Base-by-base conservation (phyloP, 441 rosid genomes). In the Adansonia grandidieri region DNA sequence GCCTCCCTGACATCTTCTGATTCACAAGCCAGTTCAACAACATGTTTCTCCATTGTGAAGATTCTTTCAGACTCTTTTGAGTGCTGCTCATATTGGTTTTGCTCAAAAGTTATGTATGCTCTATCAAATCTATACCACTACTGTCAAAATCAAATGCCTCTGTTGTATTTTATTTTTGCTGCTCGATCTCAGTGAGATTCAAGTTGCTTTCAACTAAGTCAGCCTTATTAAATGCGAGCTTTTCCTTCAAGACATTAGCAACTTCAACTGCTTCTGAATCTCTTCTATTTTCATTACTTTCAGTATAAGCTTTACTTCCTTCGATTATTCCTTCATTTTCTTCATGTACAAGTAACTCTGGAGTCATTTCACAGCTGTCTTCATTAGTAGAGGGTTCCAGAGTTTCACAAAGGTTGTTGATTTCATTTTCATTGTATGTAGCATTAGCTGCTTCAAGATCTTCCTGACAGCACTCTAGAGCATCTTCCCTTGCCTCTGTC, bases 11-110 rank as follows among this genome's bases (percentile, higher is more conserved):
- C 83, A 80, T 88, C 80, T 78, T 87, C 85, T 37, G 85, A 80
- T 81, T 84, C 88, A 80, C 80, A 76, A 82, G 69, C 80, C 76
- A 76, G 76, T 73, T 89, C 91, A 61, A 84, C 91, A 80, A 79
- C 51, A 75, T 63, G 80, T 69, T 84, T 83, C 80, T 80, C 89
- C 28, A 57, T 79, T 78, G 83, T 83, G 74, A 78, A 70, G 69
- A 78, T 62, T 48, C 37, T 71, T 44, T 75, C 79, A 73, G 83
- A 44, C 75, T 83, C 89, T 79, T 83, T 75, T 54, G 74, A 58
- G 42, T 61, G 71, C 42, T 78, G 87, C 24, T 86, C 84, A 75
- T 79, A 76, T 65, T 71, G 86, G 76, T 81, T 76, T 75, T 80
- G 78, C 76, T 82, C 91, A 79, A 78, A 78, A 54, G 75, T 79